Evolutionary conservation across 208 protist genomes (phyloP), one percentile per base, ranked within the genome.

Genomic region (Naegleria lovaniensis): DNA sequence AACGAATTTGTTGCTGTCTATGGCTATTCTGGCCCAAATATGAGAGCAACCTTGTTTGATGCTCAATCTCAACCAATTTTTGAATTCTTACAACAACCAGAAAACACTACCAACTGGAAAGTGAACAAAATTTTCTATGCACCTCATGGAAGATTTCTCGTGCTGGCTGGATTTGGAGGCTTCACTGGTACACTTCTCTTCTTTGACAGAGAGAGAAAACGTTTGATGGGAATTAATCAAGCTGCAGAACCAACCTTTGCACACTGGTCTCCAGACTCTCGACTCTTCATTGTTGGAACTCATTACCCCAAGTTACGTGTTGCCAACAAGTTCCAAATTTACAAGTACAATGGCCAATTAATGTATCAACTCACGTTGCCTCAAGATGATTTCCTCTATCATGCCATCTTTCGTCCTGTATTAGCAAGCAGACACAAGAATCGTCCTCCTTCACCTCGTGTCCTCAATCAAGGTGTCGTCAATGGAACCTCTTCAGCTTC

Each of bases 1-100:
- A 95, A 97, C 83, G 96, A 97, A 91, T 93, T 98, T 58, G 95
- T 97, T 85, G 95, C 97, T 13, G 92, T 98, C 16, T 96, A 97
- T 91, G 96, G 96, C 13, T 95, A 93, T 76, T 97, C 97, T 96
- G 96, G 96, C 15, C 92, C 93, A 33, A 97, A 97, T 91, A 79
- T 79, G 0, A 97, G 96, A 92, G 96, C 96, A 52, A 97, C 96
- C 15, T 92, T 97, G 15, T 97, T 95, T 91, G 95, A 93, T 92
- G 96, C 94, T 89, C 25, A 33, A 29, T 43, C 85, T 58, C 39
- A 88, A 88, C n/a, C 25, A 51, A 88, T 88, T 16, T 88, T 58
- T 88, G 85, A 88, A 39, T 88, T 88, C 55, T 79, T 79, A 36
- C 67, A 79, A 79, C 29, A 29, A 36, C 29, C 5, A 36, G 29